Evolutionary conservation across 2,329 filamentous ascomycete species (phyloP).

Genomic region (Coniella lustricola): DNA sequence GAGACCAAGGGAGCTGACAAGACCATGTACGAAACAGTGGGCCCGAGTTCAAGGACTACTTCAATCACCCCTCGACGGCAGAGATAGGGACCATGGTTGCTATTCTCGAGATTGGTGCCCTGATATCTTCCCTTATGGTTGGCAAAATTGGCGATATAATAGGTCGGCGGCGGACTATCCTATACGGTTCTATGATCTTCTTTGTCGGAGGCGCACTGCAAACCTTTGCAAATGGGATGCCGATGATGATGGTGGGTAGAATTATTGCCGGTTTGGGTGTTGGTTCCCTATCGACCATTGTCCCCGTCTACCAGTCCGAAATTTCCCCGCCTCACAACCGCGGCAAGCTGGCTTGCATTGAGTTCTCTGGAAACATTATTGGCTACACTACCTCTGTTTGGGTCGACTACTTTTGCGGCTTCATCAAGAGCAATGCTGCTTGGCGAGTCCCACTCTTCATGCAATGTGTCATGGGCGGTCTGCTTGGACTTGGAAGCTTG

Average conservation of each 20-base stretch:
- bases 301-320: constrained; percentile 89
- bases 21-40: constrained; percentile 48
- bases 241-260: constrained; percentile 82
- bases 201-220: constrained; percentile 78
- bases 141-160: constrained; percentile 88
- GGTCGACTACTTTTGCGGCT: constrained; percentile 97
- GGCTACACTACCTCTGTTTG: constrained; percentile 95
- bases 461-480: constrained; percentile 89
- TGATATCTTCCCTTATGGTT: constrained; percentile 80
- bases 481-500: constrained; percentile 79
- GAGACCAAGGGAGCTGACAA: constrained; percentile 17
- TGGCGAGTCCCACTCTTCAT: constrained; percentile 87
- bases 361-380: constrained; percentile 94
- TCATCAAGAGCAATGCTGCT: constrained; percentile 73
- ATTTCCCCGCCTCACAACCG: constrained; percentile 95
- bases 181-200: constrained; percentile 91
- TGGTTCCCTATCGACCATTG: constrained; percentile 83
- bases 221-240: constrained; percentile 71
- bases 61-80: constrained; percentile 77
- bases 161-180: constrained; percentile 79
- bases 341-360: constrained; percentile 92
- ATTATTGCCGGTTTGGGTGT: constrained; percentile 81
- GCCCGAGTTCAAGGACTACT: constrained; percentile 83
- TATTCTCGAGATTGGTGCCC: constrained; percentile 88
- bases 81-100: constrained; percentile 96